phyloP scores from a whole-genome alignment of 2,329 filamentous ascomycete genomes.

The Neonectria sp. region DNA sequence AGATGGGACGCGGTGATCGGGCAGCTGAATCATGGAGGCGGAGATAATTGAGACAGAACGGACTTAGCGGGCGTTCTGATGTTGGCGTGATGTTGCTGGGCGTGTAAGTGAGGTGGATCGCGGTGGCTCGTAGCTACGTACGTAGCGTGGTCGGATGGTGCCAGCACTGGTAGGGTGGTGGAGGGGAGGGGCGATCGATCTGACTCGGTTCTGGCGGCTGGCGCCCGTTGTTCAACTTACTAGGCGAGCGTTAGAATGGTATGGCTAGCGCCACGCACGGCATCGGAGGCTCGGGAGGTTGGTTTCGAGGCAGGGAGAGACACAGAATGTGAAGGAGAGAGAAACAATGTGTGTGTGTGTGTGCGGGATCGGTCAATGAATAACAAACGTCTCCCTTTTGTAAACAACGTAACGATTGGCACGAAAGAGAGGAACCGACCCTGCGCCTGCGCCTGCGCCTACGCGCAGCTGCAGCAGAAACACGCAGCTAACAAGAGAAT shows the following conservation, averaged over 20 bases:
- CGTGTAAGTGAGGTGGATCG: slow-evolving; percentile 22
- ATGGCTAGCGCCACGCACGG: slow-evolving; percentile 15
- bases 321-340: not conserved
- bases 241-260: slow-evolving; percentile 16
- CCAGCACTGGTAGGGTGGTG: not conserved
- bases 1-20: not conserved
- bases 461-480: slow-evolving; percentile 19
- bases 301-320: not conserved
- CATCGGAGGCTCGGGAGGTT: not conserved
- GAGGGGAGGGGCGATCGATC: slow-evolving; percentile 6
- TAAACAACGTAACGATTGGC: slow-evolving; percentile 2
- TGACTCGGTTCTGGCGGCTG: slow-evolving; percentile 21
- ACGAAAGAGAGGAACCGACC: slow-evolving; percentile 4
- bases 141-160: slow-evolving; percentile 4
- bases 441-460: not conserved
- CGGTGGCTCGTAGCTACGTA: not conserved
- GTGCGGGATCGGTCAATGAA: not conserved
- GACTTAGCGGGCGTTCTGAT: slow-evolving; percentile 5
- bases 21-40: not conserved
- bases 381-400: slow-evolving; percentile 1
- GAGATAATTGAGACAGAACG: slow-evolving; percentile 16
- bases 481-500: slow-evolving; percentile 22
- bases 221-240: not conserved
- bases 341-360: not conserved
- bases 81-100: not conserved